These are phyloP conservation scores for Capillidium rhysosporum DNA, from an alignment of 371 early-diverging fungal species.

Conservation along the genomic window DNA sequence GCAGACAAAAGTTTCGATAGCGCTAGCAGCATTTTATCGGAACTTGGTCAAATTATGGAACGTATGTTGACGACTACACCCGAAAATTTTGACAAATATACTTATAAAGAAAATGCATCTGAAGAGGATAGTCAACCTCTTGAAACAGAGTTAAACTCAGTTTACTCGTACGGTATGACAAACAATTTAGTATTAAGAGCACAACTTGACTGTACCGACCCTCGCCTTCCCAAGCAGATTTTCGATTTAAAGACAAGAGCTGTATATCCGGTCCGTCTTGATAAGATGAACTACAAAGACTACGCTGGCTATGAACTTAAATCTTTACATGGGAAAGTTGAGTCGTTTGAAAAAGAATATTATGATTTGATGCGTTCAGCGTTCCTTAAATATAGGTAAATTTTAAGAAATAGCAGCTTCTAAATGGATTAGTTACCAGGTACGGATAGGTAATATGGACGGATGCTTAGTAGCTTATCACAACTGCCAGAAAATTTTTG, in stretches of 20 bases:
- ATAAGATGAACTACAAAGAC: constrained; percentile 45
- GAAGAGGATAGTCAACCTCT: neutral
- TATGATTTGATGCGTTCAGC: constrained; percentile 82
- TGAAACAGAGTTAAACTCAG: constrained; percentile 1
- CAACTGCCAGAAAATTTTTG: constrained; percentile 76
- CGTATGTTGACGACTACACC: constrained; percentile 17
- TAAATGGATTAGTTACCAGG: constrained; percentile 43
- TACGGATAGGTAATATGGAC: constrained; percentile 90
- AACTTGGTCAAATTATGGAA: constrained; percentile 2
- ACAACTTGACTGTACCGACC: constrained; percentile 76
- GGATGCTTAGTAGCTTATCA: constrained; percentile 88
- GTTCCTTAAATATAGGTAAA: constrained; percentile 61
- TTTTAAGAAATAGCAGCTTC: neutral
- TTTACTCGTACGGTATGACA: constrained; percentile 19
- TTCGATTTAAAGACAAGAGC: constrained; percentile 94
- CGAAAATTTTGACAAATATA: constrained; percentile 5
- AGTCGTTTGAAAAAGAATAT: constrained; percentile 83
- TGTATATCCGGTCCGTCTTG: constrained; percentile 61
- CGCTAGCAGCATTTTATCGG: constrained; percentile 17
- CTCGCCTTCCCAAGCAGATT: constrained; percentile 43
- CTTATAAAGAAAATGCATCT: neutral
- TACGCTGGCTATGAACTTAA: constrained; percentile 34
- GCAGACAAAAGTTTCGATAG: constrained; percentile 55
- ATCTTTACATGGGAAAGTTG: constrained; percentile 32
- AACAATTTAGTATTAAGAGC: constrained; percentile 62